Percentiles rank a stretch among this genome's conserved stretches.
These are phyloP conservation scores for Firmiana major DNA, from an alignment of 345 rosid genomes.

Conservation along the genomic window DNA sequence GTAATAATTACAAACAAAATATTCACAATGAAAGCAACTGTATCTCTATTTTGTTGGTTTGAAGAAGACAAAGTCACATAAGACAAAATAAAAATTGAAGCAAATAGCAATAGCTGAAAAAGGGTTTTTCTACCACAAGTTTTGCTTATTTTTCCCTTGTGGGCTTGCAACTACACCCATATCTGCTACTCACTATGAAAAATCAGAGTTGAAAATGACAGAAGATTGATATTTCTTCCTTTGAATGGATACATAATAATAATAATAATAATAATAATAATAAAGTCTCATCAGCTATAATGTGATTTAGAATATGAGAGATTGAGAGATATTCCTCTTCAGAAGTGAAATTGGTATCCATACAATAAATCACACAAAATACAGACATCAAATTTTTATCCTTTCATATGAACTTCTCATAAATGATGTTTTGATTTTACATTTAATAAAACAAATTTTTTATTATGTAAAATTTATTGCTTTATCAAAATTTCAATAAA, in stretches of 20 bases:
- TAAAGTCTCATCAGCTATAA: not conserved
- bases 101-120: too few relatives aligned
- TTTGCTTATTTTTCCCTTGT: not conserved
- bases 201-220: conserved; percentile 1
- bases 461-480: too few relatives aligned
- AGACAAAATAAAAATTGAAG: too few relatives aligned
- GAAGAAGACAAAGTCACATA: not conserved
- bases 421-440: not conserved
- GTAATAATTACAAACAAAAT: too few relatives aligned
- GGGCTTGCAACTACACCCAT: not conserved
- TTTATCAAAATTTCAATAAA: too few relatives aligned
- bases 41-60: not conserved
- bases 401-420: not conserved
- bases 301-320: not conserved
- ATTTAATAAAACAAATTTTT: not conserved
- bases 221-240: not conserved
- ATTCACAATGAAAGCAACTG: not conserved
- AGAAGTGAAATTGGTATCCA: not conserved
- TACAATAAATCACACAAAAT: not conserved
- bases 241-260: not conserved
- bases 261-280: too few relatives aligned
- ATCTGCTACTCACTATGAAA: not conserved
- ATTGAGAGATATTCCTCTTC: not conserved
- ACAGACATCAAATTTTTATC: not conserved
- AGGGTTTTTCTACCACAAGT: not conserved